Evolutionary conservation across 192 early-diverging fungal species (phyloP), one percentile per base, ranked within the genome.

Genomic region (Podila epicladia): DNA sequence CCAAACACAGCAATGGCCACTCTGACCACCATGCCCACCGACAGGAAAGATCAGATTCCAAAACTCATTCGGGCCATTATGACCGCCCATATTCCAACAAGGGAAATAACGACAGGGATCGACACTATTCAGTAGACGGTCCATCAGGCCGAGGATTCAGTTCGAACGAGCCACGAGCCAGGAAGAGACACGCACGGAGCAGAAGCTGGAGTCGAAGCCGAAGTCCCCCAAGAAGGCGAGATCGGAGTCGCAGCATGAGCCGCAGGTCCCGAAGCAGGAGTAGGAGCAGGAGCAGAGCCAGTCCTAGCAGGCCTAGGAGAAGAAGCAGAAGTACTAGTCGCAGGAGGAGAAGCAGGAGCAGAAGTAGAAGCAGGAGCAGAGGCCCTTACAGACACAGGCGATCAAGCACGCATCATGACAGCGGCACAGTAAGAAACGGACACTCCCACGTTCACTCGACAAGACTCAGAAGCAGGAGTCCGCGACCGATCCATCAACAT

Each of bases 131-230:
- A 48, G 64, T 38, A 28, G 24, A 38, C 62, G 6, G 35, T 61
- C 59, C 59, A 61, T 28, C 59, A 6, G 24, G 33, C 13, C 33
- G 59, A 60, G 5, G 59, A 24, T 17, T 60, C 59, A 32, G 33
- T 9, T 37, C 33, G 32, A 63, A n/a, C 35, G 35, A 20, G 62
- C 62, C 65, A 2, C 53, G 61, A 48, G 61, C 67, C 13, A 72
- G 53, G 57, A 80, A 80, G 29, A 63, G 77, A 45, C 65, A 69
- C 22, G 76, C 70, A 0, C 50, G 75, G 41, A 79, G 75, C 32
- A 62, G 67, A 45, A 75, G 53, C 58, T 41, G 73, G 41, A 69
- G 59, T 22, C 58, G 49, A 5, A 74, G 66, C 19, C 59, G 59
- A 12, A 31, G 59, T 19, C 59, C 55, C 55, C n/a, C 26, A 26